A percentile compares a stretch with the other conserved stretches of the same genome.
Evolutionary conservation across 208 protist species (phyloP).

Genomic region (Acanthamoeba sp.): DNA sequence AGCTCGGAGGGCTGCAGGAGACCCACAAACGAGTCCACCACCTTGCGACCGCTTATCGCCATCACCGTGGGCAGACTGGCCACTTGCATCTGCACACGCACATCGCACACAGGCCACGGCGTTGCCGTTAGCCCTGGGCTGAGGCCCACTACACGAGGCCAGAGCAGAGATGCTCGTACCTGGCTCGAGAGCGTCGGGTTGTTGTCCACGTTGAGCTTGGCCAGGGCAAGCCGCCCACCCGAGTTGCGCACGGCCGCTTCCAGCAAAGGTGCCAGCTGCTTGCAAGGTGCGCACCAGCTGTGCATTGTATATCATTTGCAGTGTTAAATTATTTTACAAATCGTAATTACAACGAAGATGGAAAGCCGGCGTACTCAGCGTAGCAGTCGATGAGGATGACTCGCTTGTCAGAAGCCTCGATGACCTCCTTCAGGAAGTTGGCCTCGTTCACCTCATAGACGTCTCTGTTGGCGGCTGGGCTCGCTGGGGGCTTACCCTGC

Average conservation of each 20-base stretch:
- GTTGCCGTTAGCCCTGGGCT: too few species aligned
- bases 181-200: constrained; percentile 58
- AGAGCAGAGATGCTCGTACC: not conserved
- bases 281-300: constrained; percentile 74
- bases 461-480: not conserved
- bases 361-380: constrained; percentile 1
- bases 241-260: not conserved
- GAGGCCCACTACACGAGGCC: not conserved
- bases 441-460: constrained; percentile 52
- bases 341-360: too few species aligned
- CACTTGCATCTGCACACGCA: constrained; percentile 59
- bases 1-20: constrained; percentile 22
- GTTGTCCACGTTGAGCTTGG: constrained; percentile 71
- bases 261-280: constrained; percentile 53
- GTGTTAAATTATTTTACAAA: not conserved
- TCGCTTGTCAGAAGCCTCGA: constrained; percentile 61
- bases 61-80: constrained; percentile 61
- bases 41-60: constrained; percentile 40
- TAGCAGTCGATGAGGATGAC: constrained; percentile 70
- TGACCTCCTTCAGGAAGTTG: constrained; percentile 58
- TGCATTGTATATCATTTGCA: not conserved
- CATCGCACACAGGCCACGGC: not conserved
- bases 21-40: constrained; percentile 70
- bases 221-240: constrained; percentile 5
- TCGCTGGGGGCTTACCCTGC: not conserved